Percentiles rank a stretch among this genome's conserved stretches.
phyloP scores from a whole-genome alignment of 495 filamentous ascomycete genomes.

The Podospora sp. region DNA sequence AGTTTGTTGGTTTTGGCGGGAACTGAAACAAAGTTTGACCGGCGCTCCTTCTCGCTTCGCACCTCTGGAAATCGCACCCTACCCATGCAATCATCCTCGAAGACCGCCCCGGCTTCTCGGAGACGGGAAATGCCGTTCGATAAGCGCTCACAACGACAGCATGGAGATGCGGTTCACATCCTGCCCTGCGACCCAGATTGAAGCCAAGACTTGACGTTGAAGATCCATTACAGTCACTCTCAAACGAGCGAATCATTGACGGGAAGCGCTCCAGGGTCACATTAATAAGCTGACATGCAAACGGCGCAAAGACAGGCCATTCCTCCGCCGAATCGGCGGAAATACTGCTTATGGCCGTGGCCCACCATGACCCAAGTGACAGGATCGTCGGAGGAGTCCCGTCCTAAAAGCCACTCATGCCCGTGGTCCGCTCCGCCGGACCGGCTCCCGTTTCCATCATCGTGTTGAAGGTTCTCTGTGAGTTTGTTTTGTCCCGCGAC shows the following conservation, averaged over 20 bases:
- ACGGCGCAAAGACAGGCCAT: background rate
- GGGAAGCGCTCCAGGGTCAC: background rate
- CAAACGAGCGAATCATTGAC: background rate
- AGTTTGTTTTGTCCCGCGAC: background rate
- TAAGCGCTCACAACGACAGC: too few relatives aligned
- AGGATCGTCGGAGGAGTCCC: background rate
- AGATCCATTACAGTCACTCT: background rate
- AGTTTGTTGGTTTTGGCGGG: background rate
- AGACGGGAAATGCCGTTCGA: too few relatives aligned
- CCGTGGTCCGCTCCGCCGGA: background rate
- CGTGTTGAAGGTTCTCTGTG: background rate
- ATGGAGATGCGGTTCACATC: too few relatives aligned
- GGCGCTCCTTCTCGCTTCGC: background rate
- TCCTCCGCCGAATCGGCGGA: slow-evolving; percentile 10
- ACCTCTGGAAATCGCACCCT: background rate
- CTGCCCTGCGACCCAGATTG: too few relatives aligned
- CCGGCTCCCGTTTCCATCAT: background rate
- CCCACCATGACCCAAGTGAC: background rate
- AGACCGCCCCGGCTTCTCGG: too few relatives aligned
- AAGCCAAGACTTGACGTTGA: background rate
- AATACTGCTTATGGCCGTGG: background rate
- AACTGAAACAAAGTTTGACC: background rate
- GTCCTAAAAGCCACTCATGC: background rate
- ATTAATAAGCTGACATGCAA: background rate
- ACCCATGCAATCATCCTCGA: too few relatives aligned